phyloP scores from a whole-genome alignment of 345 rosid species.

The Melaleuca alternifolia region DNA sequence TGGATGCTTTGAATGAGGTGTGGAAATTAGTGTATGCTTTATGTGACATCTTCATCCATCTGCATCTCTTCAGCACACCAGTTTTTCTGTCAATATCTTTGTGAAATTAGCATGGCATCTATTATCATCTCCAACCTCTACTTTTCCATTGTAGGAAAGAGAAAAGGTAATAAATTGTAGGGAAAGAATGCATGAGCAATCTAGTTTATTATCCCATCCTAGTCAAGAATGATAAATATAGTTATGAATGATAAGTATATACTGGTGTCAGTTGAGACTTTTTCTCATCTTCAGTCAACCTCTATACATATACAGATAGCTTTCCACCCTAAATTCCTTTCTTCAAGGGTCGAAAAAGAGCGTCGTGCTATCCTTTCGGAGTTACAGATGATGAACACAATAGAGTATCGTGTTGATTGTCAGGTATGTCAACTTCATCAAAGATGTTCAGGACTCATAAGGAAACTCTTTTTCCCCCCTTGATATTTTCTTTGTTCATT shows the following conservation, averaged over 20 bases:
- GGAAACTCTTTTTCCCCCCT: conserved; percentile 3
- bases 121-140: background rate
- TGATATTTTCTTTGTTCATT: background rate
- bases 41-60: background rate
- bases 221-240: background rate
- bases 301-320: conserved; percentile 57
- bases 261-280: background rate
- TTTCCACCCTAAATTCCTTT: conserved; percentile 87
- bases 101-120: background rate
- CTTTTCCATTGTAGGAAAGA: background rate
- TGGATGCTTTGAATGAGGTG: conserved; percentile 97
- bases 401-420: conserved; percentile 99
- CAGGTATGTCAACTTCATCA: conserved; percentile 40
- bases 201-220: background rate
- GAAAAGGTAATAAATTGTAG: background rate
- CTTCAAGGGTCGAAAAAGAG: conserved; percentile 96
- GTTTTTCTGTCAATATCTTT: background rate
- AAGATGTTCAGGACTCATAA: background rate
- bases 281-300: background rate
- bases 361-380: conserved; percentile 99
- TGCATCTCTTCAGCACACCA: background rate
- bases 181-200: background rate
- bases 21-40: background rate
- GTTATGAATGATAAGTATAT: background rate
- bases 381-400: conserved; percentile 99